Evolutionary conservation across 768 basidiomycete species (phyloP).

Genomic region (Mycena venus): DNA sequence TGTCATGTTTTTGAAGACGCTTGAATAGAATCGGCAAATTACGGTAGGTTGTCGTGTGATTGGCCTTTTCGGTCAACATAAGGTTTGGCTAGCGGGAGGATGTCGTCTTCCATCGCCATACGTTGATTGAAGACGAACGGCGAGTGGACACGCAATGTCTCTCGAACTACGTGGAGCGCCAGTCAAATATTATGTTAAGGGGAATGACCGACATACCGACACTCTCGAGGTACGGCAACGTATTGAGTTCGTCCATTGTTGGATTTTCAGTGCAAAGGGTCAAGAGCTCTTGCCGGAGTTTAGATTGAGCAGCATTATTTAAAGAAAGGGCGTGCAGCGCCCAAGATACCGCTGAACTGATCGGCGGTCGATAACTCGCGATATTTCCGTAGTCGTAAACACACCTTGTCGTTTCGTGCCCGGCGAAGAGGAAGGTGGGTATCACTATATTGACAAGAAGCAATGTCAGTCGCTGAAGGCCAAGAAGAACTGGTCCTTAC

Average conservation of each 20-base stretch:
- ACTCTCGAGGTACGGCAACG: slow-evolving; percentile 55
- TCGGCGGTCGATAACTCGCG: not conserved
- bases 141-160: slow-evolving; percentile 68
- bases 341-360: slow-evolving; percentile 48
- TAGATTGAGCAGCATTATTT: slow-evolving; percentile 53
- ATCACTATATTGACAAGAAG: slow-evolving; percentile 39
- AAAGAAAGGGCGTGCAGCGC: slow-evolving; percentile 55
- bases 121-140: slow-evolving; percentile 62
- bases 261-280: slow-evolving; percentile 51
- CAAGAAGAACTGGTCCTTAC: slow-evolving; percentile 7
- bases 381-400: not conserved
- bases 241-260: slow-evolving; percentile 58
- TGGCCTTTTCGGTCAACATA: slow-evolving; percentile 59
- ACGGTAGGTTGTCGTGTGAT: slow-evolving; percentile 51
- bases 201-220: slow-evolving; percentile 3
- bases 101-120: slow-evolving; percentile 64
- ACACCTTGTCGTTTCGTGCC: slow-evolving; percentile 34
- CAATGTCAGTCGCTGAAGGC: slow-evolving; percentile 36
- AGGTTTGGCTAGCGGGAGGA: slow-evolving; percentile 64
- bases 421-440: slow-evolving; percentile 59
- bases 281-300: slow-evolving; percentile 59
- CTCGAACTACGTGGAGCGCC: slow-evolving; percentile 59
- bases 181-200: not conserved
- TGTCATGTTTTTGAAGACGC: not conserved
- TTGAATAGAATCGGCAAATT: not conserved